A percentile compares a stretch with the other conserved stretches of the same genome.
These are phyloP conservation scores for Venturia oleaginea DNA, from an alignment of 2,329 filamentous ascomycete species.

Conservation along the genomic window DNA sequence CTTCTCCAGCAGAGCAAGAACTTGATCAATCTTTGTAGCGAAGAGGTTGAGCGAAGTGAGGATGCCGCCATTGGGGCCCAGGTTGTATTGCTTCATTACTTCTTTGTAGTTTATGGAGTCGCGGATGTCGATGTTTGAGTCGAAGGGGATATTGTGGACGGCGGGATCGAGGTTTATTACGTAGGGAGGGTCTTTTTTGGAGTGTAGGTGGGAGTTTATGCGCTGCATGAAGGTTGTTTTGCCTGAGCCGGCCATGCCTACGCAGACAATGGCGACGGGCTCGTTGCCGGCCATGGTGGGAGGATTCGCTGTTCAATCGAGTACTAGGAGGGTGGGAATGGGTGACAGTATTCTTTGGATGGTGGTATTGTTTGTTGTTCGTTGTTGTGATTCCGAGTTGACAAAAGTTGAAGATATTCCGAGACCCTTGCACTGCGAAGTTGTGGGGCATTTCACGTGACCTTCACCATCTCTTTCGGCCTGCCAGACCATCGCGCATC, in stretches of 20 bases:
- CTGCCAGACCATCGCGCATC: too few species aligned
- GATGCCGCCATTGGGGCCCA: constrained; percentile 95
- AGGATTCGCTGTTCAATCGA: background rate
- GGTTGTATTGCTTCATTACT: constrained; percentile 98
- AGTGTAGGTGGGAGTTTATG: constrained; percentile 87
- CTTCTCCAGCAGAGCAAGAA: constrained; percentile 83
- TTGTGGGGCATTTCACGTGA: too few species aligned
- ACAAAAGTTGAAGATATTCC: background rate
- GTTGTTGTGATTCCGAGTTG: background rate
- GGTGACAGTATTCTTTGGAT: background rate
- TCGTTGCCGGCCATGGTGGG: constrained; percentile 3
- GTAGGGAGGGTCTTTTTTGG: constrained; percentile 72
- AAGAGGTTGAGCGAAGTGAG: constrained; percentile 93
- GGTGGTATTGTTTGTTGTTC: background rate
- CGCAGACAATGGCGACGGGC: constrained; percentile 78
- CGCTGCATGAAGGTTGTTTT: constrained; percentile 99
- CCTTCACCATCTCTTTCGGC: too few species aligned
- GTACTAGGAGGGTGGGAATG: background rate
- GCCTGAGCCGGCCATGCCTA: constrained; percentile 96
- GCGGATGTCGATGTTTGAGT: constrained; percentile 96
- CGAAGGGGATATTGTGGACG: constrained; percentile 86
- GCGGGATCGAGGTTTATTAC: constrained; percentile 96
- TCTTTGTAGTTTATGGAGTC: constrained; percentile 99
- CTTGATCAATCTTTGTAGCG: constrained; percentile 95
- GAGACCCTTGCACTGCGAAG: background rate